These are phyloP conservation scores for Scheffersomyces coipomensis DNA, from an alignment of 805 yeast species.

Conservation along the genomic window DNA sequence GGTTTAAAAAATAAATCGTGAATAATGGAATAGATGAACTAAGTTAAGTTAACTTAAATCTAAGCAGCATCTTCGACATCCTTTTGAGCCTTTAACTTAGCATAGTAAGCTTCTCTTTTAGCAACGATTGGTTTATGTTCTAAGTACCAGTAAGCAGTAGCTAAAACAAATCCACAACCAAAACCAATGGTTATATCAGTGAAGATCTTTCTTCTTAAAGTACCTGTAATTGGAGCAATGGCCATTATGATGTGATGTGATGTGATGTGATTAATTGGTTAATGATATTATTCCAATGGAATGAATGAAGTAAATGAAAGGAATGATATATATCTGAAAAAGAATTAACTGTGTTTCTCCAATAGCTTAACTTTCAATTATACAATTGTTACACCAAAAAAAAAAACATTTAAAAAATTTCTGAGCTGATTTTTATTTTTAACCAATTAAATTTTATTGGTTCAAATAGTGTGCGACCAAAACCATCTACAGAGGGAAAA, in stretches of 20 bases:
- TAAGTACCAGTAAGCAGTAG: conserved; percentile 82
- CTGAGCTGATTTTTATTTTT: background rate
- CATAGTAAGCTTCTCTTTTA: conserved; percentile 83
- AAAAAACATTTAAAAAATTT: background rate
- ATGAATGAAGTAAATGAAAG: no score
- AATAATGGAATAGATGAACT: no score
- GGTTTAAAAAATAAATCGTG: no score
- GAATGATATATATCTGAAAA: no score
- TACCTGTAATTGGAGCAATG: conserved; percentile 83
- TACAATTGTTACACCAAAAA: background rate
- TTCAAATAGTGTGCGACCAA: conserved; percentile 2
- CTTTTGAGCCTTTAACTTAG: conserved; percentile 73
- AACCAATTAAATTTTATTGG: conserved; percentile 17
- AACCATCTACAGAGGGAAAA: background rate
- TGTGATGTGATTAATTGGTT: no score
- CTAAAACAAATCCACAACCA: conserved; percentile 52
- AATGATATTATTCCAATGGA: no score
- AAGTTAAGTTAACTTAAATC: no score
- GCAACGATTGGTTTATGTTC: conserved; percentile 73
- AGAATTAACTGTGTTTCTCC: no score
- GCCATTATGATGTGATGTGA: conserved; percentile 46
- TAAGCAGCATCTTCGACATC: conserved; percentile 50
- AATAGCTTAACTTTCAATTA: no score
- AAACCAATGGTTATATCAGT: conserved; percentile 76
- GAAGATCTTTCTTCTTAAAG: conserved; percentile 75